Evolutionary conservation across 2,329 filamentous ascomycete species (phyloP), one percentile per base, ranked within the genome.

Genomic region (Neofusicoccum umdonicola): DNA sequence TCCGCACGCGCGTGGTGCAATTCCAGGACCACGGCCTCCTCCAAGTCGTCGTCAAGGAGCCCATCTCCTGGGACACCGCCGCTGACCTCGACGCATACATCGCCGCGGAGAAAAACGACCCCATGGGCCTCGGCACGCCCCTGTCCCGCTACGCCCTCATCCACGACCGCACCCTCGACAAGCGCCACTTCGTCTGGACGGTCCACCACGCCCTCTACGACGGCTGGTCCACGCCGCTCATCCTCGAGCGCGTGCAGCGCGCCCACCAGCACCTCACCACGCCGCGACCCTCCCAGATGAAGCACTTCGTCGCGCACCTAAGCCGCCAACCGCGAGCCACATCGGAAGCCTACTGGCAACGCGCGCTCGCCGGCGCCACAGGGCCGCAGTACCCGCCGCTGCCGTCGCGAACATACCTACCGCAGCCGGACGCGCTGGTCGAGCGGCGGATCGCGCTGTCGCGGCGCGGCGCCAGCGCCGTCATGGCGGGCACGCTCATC

Each of bases 321-420:
- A 66, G 72, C 0, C 68, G 70, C 1, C 60, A 69, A 11, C 70
- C 67, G 17, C 67, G 56, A 2, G 63, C 63, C 2, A 83, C 63
- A 4, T 82, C 85, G 0, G 79, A 81, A 57, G 78, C 83, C 7
- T 95, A 91, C 70, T 97, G 93, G 93, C 84, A 84, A 11, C 82
- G 87, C 60, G 78, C 88, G 56, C 81, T 96, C 1, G 74, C 82
- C 3, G 84, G 84, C 4, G 83, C 86, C 69, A 82, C 83, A 51
- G 80, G 80, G 1, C 78, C 80, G 42, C 83, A 84, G 47, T 81
- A 85, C 12, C 77, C 76, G 0, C 68, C 80, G 0, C 78, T 91
- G 11, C 90, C 90, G 0, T 37, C 35, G 4, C 45, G 54, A 15
- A 82, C 86, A 69, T 84, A 83, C 0, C 73, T 86, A 1, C 74